A percentile compares a stretch with the other conserved stretches of the same genome.
Conservation (phyloP, 2,329 filamentous ascomycete genomes). For the Coniochaeta sp. region DNA sequence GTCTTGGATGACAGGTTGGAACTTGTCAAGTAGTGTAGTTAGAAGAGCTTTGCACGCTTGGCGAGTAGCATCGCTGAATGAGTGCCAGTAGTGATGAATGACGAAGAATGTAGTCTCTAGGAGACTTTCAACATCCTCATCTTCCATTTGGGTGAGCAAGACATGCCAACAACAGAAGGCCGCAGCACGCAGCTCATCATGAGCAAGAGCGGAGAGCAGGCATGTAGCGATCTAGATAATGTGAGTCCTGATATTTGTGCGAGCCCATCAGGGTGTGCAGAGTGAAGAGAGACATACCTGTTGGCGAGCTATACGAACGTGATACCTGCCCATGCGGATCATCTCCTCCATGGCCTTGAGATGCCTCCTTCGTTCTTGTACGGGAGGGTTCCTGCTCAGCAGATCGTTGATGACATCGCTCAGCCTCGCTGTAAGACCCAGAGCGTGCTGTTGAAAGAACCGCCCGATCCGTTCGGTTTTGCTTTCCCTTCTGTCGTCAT, state of each 20-base stretch:
- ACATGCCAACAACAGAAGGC: conserved; percentile 81
- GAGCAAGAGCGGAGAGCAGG: conserved; percentile 73
- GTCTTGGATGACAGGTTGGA: conserved; percentile 53
- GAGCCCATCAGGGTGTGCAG: background rate
- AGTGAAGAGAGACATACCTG: conserved; percentile 61
- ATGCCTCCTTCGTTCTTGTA: conserved; percentile 66
- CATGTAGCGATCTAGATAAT: conserved; percentile 73
- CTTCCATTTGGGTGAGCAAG: conserved; percentile 67
- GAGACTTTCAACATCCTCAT: conserved; percentile 71
- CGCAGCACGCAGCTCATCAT: conserved; percentile 65
- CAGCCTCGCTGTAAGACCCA: conserved; percentile 80
- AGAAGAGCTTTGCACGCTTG: conserved; percentile 57
- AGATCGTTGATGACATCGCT: conserved; percentile 71
- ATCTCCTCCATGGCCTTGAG: conserved; percentile 84
- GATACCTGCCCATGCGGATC: conserved; percentile 66
- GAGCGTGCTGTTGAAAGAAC: conserved; percentile 76
- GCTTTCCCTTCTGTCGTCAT: conserved; percentile 8
- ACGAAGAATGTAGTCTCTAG: conserved; percentile 88
- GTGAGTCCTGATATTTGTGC: conserved; percentile 14
- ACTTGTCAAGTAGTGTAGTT: conserved; percentile 54
- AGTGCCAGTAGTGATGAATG: conserved; percentile 72
- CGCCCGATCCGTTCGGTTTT: conserved; percentile 53
- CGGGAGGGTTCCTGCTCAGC: conserved; percentile 41
- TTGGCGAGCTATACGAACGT: conserved; percentile 73
- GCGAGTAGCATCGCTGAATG: conserved; percentile 55